phyloP scores from a whole-genome alignment of 495 filamentous ascomycete species.

The Parathielavia appendiculata region DNA sequence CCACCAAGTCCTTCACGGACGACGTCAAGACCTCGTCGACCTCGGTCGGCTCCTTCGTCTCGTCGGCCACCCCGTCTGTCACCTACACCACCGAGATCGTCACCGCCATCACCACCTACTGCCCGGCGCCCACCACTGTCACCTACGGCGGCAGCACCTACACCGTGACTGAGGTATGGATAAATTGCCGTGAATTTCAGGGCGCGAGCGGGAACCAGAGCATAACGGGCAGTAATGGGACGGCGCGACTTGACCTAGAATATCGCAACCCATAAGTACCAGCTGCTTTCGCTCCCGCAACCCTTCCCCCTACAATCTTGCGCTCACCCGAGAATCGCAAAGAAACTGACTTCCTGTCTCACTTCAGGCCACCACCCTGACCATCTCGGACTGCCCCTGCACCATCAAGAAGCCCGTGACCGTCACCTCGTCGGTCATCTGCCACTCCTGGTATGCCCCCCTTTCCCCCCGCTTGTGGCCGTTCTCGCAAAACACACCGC shows the following conservation, averaged over 20 bases:
- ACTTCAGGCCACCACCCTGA: slow-evolving; percentile 68
- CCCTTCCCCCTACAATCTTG: not conserved
- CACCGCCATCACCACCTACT: slow-evolving; percentile 78
- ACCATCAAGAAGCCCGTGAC: slow-evolving; percentile 68
- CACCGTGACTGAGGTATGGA: slow-evolving; percentile 67
- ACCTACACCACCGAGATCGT: slow-evolving; percentile 71
- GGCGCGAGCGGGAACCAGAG: not conserved
- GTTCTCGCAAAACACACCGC: slow-evolving; percentile 4
- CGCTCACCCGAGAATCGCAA: not conserved
- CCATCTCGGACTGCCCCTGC: slow-evolving; percentile 73
- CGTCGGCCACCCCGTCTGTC: slow-evolving; percentile 30
- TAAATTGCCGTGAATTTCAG: not conserved
- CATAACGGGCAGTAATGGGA: not conserved
- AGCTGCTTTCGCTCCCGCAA: not conserved
- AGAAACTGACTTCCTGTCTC: slow-evolving; percentile 16
- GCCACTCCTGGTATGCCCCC: slow-evolving; percentile 56
- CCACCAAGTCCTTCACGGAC: slow-evolving; percentile 13
- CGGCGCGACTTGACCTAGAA: not conserved
- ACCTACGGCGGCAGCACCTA: slow-evolving; percentile 66
- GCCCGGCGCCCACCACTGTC: slow-evolving; percentile 70
- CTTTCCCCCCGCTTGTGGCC: not conserved
- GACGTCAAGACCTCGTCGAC: no score
- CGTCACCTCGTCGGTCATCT: slow-evolving; percentile 58
- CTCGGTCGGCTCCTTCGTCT: no score
- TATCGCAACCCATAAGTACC: not conserved